These are phyloP conservation scores for Xylaria sp. DNA, from an alignment of 2,329 filamentous ascomycete species.

Conservation along the genomic window DNA sequence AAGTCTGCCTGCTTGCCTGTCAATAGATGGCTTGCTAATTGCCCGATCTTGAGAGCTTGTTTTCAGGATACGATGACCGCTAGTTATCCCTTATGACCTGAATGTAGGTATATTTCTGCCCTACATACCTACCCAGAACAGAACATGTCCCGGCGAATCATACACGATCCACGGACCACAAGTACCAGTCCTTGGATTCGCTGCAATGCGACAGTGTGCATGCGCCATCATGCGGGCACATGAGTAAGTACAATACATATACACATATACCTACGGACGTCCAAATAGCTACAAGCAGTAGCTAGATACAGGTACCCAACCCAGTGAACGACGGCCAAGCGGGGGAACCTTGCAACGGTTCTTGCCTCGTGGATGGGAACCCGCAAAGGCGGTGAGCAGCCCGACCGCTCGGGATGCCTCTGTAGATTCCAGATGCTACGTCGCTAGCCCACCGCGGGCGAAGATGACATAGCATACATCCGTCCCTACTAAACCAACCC, in stretches of 20 bases:
- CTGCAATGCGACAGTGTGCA: slow-evolving; percentile 28
- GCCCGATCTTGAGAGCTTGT: slow-evolving; percentile 14
- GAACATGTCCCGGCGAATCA: slow-evolving; percentile 8
- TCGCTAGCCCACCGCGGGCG: slow-evolving; percentile 21
- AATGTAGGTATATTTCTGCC: slow-evolving; percentile 3
- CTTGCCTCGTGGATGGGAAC: slow-evolving; percentile 25
- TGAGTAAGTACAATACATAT: slow-evolving; percentile 15
- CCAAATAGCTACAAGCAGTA: slow-evolving; percentile 13
- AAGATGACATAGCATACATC: slow-evolving; percentile 6
- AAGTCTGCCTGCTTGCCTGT: not conserved
- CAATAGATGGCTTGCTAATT: slow-evolving; percentile 29
- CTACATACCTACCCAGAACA: slow-evolving; percentile 11
- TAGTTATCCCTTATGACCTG: slow-evolving; percentile 4
- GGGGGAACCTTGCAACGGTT: slow-evolving; percentile 12
- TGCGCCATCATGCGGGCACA: slow-evolving; percentile 4
- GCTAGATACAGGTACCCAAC: slow-evolving; percentile 4
- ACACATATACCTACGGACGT: slow-evolving; percentile 2
- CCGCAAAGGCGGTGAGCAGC: slow-evolving; percentile 34
- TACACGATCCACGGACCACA: slow-evolving; percentile 10
- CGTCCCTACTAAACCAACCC: not conserved
- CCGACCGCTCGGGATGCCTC: slow-evolving; percentile 24
- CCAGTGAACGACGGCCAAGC: not conserved
- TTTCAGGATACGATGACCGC: slow-evolving; percentile 1
- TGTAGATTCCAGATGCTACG: slow-evolving; percentile 25
- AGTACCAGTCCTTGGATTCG: slow-evolving; percentile 1